Base-by-base conservation (phyloP, 2,329 filamentous ascomycete genomes). In the Hymenoscyphus infarciens region DNA sequence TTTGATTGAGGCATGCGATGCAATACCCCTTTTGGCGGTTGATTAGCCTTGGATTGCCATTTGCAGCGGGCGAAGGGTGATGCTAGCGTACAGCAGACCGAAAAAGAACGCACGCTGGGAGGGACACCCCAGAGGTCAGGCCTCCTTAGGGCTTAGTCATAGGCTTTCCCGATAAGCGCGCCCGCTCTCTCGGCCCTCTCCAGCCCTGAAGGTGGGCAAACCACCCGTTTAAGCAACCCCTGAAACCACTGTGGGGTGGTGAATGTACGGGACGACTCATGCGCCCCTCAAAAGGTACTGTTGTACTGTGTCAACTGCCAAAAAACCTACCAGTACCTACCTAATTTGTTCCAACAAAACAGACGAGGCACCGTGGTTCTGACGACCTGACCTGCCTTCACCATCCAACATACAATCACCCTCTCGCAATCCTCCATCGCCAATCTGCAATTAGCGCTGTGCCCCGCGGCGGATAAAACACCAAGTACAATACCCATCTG, bases 381-480 rank as follows among this genome's bases (percentile, higher is more conserved):
- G 19, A 10, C 19, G 10, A 52, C 45, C 45, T 52, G 45, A 3
- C 45, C 45, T 52, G 45, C 8, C 45, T 16, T 52, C 45, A 52
- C 45, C 7, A 38, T 13, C 19, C 45, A 52, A 52, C 13, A 15
- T 52, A 3, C 45, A 52, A 22, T 52, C 45, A 52, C 45, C 45
- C 10, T 52, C 45, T 52, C 11, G 45, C 45, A 22, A 52, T 22
- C 42, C 11, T 19, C 42, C 2, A 49, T 22, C 42, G 7, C 19
- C 19, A 42, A 35, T 57, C 52, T 19, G 27, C 38, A 19, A 25
- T 61, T 42, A 22, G 57, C 39, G 11, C 19, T 59, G 13, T 59
- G 39, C 49, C 29, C 56, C 58, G 61, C 15, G 27, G 33, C 61
- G 52, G 42, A 54, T 56, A 19, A 7, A 52, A 27, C 11, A 52